Base-by-base conservation (phyloP, 1,139 yeast species). In the Torulaspora pretoriensis region DNA sequence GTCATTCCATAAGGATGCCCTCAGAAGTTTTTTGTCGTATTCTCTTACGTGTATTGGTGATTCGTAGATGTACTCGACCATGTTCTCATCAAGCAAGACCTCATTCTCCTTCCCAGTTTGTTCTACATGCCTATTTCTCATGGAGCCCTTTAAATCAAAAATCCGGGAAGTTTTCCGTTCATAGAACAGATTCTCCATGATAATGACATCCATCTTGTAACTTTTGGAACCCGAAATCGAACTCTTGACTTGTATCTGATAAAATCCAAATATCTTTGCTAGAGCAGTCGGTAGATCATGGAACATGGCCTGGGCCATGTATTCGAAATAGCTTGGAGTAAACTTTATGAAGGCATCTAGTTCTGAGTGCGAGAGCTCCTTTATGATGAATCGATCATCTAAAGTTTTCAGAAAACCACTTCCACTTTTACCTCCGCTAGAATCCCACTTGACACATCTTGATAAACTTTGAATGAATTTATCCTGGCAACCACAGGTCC, bases 21-120 rank as follows among this genome's bases (percentile, higher is more conserved):
- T 69, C 44, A 94, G 66, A 36, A 89, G 67, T 56, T 84, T 82
- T 61, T 94, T 92, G 64, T 90, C 94, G 57, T 89, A 94, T 57
- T 92, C 97, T 46, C 92, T 75, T 9, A 94, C 96, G 71, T 89
- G 94, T 32, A 94, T 76, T 0, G 99, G 99, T 23, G 95, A 83
- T 64, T 94, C 98, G 59, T 88, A 92, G 48, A 94, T 92, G 63
- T 87, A 92, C 64, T 94, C 99, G 53, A 94, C 95, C 97, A 94
- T 92, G 60, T 94, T 94, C 59, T 92, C 99, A 67, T 94, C 99
- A 46, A 94, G 68, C 31, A 94, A 70, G 1, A 94, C 99, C 65
- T 94, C 97, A 60, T 94, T 89, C 53, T 85, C 97, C 58, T 81
- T 81, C 4, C 98, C 99, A 0, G 98, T 94, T 64, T 90, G 96